Base-by-base conservation (phyloP, 1,139 yeast species). In the Suhomyces bolitotheri region DNA sequence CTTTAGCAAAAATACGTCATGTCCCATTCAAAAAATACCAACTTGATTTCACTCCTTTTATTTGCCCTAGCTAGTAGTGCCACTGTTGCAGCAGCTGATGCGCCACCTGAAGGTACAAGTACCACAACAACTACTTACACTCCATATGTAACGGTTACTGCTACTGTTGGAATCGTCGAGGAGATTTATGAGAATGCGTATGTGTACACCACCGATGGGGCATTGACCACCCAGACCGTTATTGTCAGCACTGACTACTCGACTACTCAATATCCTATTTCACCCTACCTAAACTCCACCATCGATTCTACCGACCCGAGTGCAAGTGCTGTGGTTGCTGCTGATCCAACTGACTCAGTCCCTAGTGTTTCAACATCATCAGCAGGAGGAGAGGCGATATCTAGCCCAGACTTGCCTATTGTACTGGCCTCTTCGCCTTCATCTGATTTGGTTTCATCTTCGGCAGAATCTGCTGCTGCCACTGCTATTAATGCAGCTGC, bases 141-240 rank as follows among this genome's bases (percentile, higher is more conserved):
- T 11, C 66, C 71, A 10, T 52, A 54, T 3, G 51, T 57, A 12
- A 62, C 68, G 6, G 48, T 53, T 13, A 62, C 67, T 25, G 55
- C 62, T 14, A 57, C 66, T 4, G 55, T 56, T 2, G 58, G 55
- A 4, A 50, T 46, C 23, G 45, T 53, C 21, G 71, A 55, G 34
- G 52, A 56, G 23, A 49, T 66, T 25, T 61, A 48, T 29, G 67
- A 61, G 32, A 62, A 71, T 5, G 65, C 49, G 17, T 68, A 66
- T 44, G 47, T 66, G 17, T 69, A 46, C 46, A 65, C 72, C 29
- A 38, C 54, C 10, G 49, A 46, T 27, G 71, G 72, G 7, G 40
- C 36, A 7, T 56, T 64, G 45, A 68, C 73, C 23, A 63, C 73
- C 14, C 47, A 54, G 13, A 56, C 61, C 13, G 51, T 50, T 15